phyloP scores from a whole-genome alignment of 345 rosid species.

The Citrus unshiu region DNA sequence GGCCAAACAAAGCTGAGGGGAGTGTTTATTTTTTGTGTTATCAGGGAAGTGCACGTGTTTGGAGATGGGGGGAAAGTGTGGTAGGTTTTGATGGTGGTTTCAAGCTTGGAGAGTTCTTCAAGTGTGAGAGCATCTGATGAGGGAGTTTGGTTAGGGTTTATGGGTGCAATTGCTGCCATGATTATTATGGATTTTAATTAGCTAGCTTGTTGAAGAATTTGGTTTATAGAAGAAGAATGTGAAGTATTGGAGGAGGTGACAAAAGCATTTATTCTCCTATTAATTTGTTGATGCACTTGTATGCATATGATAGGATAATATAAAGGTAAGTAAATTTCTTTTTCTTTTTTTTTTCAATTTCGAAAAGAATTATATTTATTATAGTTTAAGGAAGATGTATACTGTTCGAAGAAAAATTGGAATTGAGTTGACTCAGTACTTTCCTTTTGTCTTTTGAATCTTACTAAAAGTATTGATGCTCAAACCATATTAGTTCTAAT shows the following conservation, averaged over 20 bases:
- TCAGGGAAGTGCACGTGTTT: conserved; percentile 3
- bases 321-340: background rate
- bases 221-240: background rate
- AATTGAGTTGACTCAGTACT: background rate
- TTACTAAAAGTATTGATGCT: background rate
- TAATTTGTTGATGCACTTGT: background rate
- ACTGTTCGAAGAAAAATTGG: background rate
- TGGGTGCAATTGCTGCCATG: background rate
- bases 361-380: background rate
- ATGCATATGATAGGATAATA: background rate
- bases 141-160: background rate
- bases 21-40: background rate
- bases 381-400: background rate
- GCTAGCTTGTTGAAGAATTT: background rate
- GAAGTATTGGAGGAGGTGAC: background rate
- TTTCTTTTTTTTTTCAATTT: too few relatives aligned
- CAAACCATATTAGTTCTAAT: too few relatives aligned
- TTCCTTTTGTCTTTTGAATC: background rate
- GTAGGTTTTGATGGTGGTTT: conserved; percentile 4
- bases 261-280: background rate
- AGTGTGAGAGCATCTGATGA: background rate
- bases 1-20: conserved; percentile 5
- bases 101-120: background rate
- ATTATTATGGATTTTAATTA: background rate
- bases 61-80: conserved; percentile 7